phyloP scores from a whole-genome alignment of 2,329 filamentous ascomycete species.

The Fusarium sterilihyphosum region DNA sequence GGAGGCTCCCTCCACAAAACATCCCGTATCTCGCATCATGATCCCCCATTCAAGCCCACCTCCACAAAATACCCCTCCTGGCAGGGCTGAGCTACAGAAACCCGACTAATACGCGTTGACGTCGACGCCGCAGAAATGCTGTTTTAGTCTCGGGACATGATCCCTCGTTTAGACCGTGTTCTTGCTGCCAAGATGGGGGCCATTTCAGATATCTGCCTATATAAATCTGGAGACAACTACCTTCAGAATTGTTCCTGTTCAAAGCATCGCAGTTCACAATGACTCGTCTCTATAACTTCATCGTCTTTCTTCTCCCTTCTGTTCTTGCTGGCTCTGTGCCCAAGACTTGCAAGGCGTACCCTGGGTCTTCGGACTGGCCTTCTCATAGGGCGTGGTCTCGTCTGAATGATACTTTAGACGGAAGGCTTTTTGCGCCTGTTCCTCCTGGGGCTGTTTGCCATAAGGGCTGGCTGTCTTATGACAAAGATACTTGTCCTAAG shows the following conservation, averaged over 20 bases:
- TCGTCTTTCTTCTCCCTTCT: neutral
- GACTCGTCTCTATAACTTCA: neutral
- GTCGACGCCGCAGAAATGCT: neutral
- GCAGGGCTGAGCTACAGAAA: slow-evolving; percentile 21
- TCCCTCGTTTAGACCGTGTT: neutral
- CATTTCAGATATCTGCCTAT: neutral
- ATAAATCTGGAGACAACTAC: neutral
- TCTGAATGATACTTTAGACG: slow-evolving; percentile 57
- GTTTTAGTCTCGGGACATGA: slow-evolving; percentile 32
- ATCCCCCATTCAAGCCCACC: slow-evolving; percentile 11
- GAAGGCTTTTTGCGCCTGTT: slow-evolving; percentile 54
- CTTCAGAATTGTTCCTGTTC: accelerated
- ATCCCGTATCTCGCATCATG: slow-evolving; percentile 11
- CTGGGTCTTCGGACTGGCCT: slow-evolving; percentile 59
- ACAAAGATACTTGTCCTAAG: slow-evolving; percentile 44
- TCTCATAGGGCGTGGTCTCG: slow-evolving; percentile 54
- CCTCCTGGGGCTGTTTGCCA: slow-evolving; percentile 51
- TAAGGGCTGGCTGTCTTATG: slow-evolving; percentile 36
- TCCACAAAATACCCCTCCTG: slow-evolving; percentile 11
- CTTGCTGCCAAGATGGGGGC: neutral
- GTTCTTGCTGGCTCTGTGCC: neutral
- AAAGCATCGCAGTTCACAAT: neutral
- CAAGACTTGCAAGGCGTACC: slow-evolving; percentile 58
- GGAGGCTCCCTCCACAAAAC: neutral
- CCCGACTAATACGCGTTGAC: slow-evolving; percentile 28